Evolutionary conservation across 1,284 basidiomycete genomes (phyloP).

Genomic region (Wolfiporia cocos): DNA sequence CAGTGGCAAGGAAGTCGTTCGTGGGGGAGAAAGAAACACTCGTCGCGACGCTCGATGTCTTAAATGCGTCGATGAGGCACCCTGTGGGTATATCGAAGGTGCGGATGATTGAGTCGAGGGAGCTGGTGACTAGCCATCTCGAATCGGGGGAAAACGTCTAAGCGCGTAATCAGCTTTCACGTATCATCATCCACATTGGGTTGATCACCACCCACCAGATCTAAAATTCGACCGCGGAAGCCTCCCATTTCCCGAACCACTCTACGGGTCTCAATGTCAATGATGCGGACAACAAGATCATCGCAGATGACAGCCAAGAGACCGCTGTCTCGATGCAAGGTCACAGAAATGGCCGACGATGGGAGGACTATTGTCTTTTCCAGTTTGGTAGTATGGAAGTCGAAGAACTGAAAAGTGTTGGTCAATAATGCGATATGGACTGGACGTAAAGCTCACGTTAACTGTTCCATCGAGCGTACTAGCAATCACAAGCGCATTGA

Average conservation of each 20-base stretch:
- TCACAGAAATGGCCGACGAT: constrained; percentile 65
- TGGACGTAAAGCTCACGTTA: constrained; percentile 55
- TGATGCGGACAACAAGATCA: constrained; percentile 76
- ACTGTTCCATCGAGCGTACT: constrained; percentile 86
- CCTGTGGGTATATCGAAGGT: constrained; percentile 97
- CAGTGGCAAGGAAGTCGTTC: constrained; percentile 92
- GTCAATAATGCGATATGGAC: neutral
- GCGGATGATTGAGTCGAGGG: constrained; percentile 87
- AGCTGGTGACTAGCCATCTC: constrained; percentile 86
- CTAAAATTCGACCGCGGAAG: constrained; percentile 76
- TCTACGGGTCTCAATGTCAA: constrained; percentile 89
- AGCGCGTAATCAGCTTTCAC: neutral
- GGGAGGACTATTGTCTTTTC: constrained; percentile 65
- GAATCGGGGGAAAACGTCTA: constrained; percentile 93
- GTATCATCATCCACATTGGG: neutral
- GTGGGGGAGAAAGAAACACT: constrained; percentile 92
- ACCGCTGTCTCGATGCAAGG: constrained; percentile 81
- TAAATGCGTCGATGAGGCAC: constrained; percentile 88
- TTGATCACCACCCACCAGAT: constrained; percentile 53
- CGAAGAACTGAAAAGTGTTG: constrained; percentile 71
- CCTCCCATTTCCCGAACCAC: constrained; percentile 86
- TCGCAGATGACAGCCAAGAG: constrained; percentile 85
- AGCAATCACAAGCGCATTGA: constrained; percentile 81
- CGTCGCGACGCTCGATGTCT: constrained; percentile 85
- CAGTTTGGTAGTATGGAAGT: constrained; percentile 83